Evolutionary conservation across 257 asterid species (phyloP), one percentile per base, ranked within the genome.

Genomic region (Przewalskia tangutica): DNA sequence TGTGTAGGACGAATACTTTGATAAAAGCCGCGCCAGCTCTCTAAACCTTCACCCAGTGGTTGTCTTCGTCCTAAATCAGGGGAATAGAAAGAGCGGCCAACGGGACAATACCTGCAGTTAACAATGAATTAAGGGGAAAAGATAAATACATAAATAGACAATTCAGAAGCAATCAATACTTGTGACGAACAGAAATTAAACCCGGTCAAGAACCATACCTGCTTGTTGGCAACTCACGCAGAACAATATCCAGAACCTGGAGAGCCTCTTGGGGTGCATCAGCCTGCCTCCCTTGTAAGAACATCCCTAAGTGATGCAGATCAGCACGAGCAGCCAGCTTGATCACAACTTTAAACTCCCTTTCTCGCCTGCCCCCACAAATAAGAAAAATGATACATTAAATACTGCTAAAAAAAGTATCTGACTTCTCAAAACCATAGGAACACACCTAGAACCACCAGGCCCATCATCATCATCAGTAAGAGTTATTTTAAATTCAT

Each of bases 1-100:
- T 95, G 99, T 14, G 99, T 95, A 14, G 99, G 99, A n/a, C 99
- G 96, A 77, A 95, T 95, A 84, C 99, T 95, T 84, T 95, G 99
- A 82, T 95, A 95, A 82, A 95, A 95, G 36, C 98, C 99, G 44
- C 99, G 94, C 99, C 99, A 95, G 84, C 98, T 91, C 85, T 95
- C 98, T 62, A 93, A 90, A 40, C 98, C 99, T 88, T 93, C 99
- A 77, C 97, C 99, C 66, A 95, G 89, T 23, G 99, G 92, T 77
- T 94, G 97, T 84, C 92, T 92, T 66, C 90, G 87, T 34, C 98
- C 99, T 64, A 95, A 83, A 85, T 90, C 77, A 16, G 97, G 97
- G 54, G 98, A 91, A 86, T 92, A 95, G 86, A 95, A 95, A 73
- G 98, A 95, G 2, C 98, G 95, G 1, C 93, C 97, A 51, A 92